phyloP scores from a whole-genome alignment of 2,329 filamentous ascomycete species.

The Alternaria sp. region DNA sequence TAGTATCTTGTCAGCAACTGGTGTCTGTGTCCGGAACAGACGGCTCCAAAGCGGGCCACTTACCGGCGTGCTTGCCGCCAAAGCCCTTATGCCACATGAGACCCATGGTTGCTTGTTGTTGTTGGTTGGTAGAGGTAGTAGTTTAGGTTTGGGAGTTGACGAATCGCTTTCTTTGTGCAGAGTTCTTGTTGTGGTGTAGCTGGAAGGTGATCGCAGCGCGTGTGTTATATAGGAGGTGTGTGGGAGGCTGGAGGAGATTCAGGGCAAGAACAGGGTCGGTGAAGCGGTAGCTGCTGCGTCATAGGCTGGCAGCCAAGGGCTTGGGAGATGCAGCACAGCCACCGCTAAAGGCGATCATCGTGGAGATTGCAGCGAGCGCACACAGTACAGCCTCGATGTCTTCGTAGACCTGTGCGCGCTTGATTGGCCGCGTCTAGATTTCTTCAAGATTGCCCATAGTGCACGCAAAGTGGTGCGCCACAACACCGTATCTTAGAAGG shows the following conservation, averaged over 20 bases:
- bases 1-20: slow-evolving; percentile 31
- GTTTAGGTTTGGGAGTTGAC: not conserved
- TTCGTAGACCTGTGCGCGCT: not conserved
- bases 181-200: slow-evolving; percentile 4
- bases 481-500: not conserved
- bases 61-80: slow-evolving; percentile 53
- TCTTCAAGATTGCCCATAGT: not conserved
- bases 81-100: slow-evolving; percentile 57
- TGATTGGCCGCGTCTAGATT: not conserved
- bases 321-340: slow-evolving; percentile 6
- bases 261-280: slow-evolving; percentile 10
- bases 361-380: not conserved
- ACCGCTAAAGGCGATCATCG: not conserved
- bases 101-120: slow-evolving; percentile 46
- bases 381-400: not conserved
- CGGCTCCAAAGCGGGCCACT: slow-evolving; percentile 12
- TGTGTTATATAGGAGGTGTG: slow-evolving; percentile 20
- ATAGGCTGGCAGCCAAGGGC: slow-evolving; percentile 17
- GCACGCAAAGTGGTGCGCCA: not conserved
- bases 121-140: slow-evolving; percentile 6
- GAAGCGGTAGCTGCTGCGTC: slow-evolving; percentile 5
- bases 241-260: slow-evolving; percentile 18
- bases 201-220: not conserved
- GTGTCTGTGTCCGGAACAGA: slow-evolving; percentile 8
- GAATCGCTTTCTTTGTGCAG: not conserved